Evolutionary conservation across 495 filamentous ascomycete species (phyloP).

Genomic region (Neurospora intermedia): DNA sequence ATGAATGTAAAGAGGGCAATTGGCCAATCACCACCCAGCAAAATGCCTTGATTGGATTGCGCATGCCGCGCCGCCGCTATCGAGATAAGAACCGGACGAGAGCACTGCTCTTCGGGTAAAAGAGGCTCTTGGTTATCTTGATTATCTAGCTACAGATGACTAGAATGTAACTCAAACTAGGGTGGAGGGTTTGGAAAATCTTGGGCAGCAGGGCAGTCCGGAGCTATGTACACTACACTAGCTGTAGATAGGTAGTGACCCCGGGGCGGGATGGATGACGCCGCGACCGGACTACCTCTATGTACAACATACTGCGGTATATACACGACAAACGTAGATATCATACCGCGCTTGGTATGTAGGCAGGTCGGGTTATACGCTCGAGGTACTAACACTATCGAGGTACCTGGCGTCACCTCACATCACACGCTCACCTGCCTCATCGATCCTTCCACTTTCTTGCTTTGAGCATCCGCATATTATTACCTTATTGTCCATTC

Average conservation of each 20-base stretch:
- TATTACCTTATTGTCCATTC: no score
- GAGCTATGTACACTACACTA: not conserved
- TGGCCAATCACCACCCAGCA: not conserved
- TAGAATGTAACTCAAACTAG: not conserved
- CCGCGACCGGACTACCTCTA: not conserved
- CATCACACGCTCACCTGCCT: not conserved
- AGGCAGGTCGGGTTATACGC: no score
- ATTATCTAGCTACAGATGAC: not conserved
- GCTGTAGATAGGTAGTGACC: not conserved
- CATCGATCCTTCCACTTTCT: no score
- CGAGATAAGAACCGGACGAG: not conserved
- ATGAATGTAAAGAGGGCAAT: not conserved
- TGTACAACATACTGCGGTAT: not conserved
- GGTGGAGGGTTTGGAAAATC: not conserved
- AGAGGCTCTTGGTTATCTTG: not conserved
- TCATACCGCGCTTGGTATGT: not conserved
- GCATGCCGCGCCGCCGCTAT: not conserved
- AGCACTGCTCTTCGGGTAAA: not conserved
- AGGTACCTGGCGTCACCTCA: not conserved
- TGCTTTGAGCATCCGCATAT: no score
- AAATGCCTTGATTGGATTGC: not conserved
- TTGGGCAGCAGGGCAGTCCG: not conserved
- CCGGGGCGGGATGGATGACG: not conserved
- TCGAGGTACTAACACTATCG: no score
- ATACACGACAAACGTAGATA: not conserved